These are phyloP conservation scores for Mucor circinelloides DNA, from an alignment of 371 early-diverging fungal species.

Conservation along the genomic window DNA sequence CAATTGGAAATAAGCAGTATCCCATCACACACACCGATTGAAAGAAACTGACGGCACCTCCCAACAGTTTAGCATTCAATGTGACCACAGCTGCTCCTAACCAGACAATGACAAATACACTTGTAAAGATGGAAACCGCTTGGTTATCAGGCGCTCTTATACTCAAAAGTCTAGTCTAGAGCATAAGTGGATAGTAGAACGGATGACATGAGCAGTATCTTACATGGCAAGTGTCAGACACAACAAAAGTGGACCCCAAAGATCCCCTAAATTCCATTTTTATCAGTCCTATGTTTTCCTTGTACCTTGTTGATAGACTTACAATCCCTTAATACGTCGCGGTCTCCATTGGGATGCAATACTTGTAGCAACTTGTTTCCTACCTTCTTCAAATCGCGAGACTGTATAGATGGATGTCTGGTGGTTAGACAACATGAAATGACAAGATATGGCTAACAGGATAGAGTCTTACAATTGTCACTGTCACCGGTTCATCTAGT, in stretches of 20 bases:
- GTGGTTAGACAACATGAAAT: too few species aligned
- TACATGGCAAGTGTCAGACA: constrained; percentile 87
- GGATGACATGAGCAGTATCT: neutral
- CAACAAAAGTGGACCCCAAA: constrained; percentile 94
- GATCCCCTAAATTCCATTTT: constrained; percentile 74
- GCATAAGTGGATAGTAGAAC: too few species aligned
- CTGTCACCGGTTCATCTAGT: constrained; percentile 89
- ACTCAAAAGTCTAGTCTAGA: constrained; percentile 56
- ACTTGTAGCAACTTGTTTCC: constrained; percentile 76
- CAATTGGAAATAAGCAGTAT: constrained; percentile 93
- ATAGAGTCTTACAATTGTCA: constrained; percentile 67
- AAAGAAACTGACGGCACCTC: constrained; percentile 91
- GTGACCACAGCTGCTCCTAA: constrained; percentile 91
- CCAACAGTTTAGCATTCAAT: constrained; percentile 89
- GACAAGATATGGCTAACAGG: too few species aligned
- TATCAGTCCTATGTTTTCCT: neutral
- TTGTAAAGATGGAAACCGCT: constrained; percentile 84
- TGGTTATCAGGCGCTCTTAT: constrained; percentile 70
- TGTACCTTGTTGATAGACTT: constrained; percentile 21
- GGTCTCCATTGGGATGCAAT: constrained; percentile 65
- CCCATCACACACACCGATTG: constrained; percentile 94
- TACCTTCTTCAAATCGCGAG: constrained; percentile 79
- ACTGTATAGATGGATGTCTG: constrained; percentile 40
- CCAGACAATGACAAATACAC: constrained; percentile 92
- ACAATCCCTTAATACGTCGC: constrained; percentile 80